Percentiles rank a stretch among this genome's conserved stretches.
Evolutionary conservation across 1,284 basidiomycete genomes (phyloP).

Genomic region (Tetrapyrgos nigripes): DNA sequence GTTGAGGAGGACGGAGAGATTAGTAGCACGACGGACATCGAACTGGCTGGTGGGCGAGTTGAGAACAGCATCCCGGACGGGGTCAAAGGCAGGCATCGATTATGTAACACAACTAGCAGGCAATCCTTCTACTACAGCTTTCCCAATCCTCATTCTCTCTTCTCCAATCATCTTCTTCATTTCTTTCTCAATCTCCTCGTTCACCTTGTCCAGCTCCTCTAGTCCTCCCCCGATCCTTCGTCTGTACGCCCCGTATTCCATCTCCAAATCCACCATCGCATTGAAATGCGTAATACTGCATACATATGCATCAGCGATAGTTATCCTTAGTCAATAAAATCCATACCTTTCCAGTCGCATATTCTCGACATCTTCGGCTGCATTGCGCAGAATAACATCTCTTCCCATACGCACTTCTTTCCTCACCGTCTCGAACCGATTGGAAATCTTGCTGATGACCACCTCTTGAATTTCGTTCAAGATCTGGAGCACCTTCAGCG

Average conservation of each 20-base stretch:
- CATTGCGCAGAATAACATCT: slow-evolving; percentile 47
- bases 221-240: slow-evolving; percentile 10
- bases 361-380: slow-evolving; percentile 43
- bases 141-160: background rate
- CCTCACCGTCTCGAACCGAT: slow-evolving; percentile 46
- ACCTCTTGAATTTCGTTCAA: slow-evolving; percentile 24
- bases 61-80: slow-evolving; percentile 80
- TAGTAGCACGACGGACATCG: slow-evolving; percentile 62
- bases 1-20: slow-evolving; percentile 75
- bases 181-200: background rate
- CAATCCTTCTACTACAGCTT: background rate
- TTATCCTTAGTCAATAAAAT: slow-evolving; percentile 8
- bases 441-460: slow-evolving; percentile 47
- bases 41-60: slow-evolving; percentile 57
- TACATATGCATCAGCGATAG: slow-evolving; percentile 22
- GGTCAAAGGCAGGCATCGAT: slow-evolving; percentile 80
- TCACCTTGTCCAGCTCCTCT: background rate
- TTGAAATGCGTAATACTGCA: slow-evolving; percentile 39
- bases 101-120: background rate
- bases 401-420: slow-evolving; percentile 47
- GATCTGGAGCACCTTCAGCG: too few relatives aligned
- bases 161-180: background rate
- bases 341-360: slow-evolving; percentile 47
- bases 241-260: slow-evolving; percentile 39
- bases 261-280: slow-evolving; percentile 43